A percentile compares a stretch with the other conserved stretches of the same genome.
phyloP scores from a whole-genome alignment of 2,329 filamentous ascomycete genomes.

The Neofusicoccum parvum region DNA sequence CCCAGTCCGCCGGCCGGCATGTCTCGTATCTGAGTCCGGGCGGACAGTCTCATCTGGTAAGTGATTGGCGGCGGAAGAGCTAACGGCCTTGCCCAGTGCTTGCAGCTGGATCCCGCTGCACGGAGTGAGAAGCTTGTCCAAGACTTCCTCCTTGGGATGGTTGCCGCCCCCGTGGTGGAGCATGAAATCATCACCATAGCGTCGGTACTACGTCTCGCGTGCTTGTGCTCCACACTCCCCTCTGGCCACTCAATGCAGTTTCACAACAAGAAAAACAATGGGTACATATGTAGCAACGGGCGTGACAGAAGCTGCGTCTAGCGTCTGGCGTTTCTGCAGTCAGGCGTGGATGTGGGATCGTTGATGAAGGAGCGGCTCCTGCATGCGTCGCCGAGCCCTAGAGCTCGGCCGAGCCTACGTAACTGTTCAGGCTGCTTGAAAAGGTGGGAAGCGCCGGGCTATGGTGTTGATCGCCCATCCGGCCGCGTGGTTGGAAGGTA shows the following conservation, averaged over 20 bases:
- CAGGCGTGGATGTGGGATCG: constrained; percentile 3
- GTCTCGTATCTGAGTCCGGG: constrained; percentile 4
- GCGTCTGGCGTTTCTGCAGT: constrained; percentile 10
- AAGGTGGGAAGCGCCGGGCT: constrained; percentile 2
- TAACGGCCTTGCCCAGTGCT: background rate
- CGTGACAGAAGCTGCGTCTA: constrained; percentile 7
- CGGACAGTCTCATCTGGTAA: constrained; percentile 13
- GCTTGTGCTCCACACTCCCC: background rate
- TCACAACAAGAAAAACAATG: background rate
- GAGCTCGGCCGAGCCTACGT: constrained; percentile 21
- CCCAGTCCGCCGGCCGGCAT: background rate
- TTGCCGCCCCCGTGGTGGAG: background rate
- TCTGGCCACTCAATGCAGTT: background rate
- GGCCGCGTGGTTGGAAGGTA: background rate
- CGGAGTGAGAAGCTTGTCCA: background rate
- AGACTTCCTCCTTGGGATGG: background rate
- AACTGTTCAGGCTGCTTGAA: constrained; percentile 13
- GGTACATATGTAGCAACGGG: background rate
- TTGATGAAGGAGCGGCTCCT: constrained; percentile 21
- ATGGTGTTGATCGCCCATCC: constrained; percentile 11
- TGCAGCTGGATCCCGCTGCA: background rate
- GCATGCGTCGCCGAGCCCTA: constrained; percentile 19
- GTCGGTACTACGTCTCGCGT: background rate
- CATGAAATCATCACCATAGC: background rate
- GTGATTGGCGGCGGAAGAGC: constrained; percentile 5